phyloP scores from a whole-genome alignment of 305 asterid genomes.

The Fraxinus dipetala region DNA sequence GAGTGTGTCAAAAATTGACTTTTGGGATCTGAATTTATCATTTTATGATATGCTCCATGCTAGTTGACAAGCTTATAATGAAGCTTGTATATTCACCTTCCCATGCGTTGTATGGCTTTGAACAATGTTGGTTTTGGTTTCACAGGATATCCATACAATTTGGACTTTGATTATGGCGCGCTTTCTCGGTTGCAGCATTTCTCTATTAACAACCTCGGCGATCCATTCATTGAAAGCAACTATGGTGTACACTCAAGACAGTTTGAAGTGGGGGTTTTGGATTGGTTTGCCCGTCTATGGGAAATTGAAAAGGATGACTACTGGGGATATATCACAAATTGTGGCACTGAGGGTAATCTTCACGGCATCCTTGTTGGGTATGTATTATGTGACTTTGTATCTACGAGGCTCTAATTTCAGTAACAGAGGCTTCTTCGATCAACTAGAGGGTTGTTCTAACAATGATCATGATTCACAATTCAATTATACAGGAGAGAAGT shows the following conservation, averaged over 20 bases:
- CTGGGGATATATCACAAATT: slow-evolving; percentile 96
- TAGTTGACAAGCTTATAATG: background rate
- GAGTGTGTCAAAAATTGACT: background rate
- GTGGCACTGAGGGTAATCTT: slow-evolving; percentile 98
- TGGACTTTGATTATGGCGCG: slow-evolving; percentile 94
- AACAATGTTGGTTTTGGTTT: slow-evolving; percentile 6
- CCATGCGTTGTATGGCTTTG: background rate
- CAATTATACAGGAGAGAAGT: slow-evolving; percentile 74
- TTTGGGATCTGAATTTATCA: background rate
- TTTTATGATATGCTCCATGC: background rate
- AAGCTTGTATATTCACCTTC: background rate
- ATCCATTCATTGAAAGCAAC: slow-evolving; percentile 91
- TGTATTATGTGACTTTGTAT: slow-evolving; percentile 23
- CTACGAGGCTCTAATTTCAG: slow-evolving; percentile 6
- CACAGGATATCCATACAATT: slow-evolving; percentile 88
- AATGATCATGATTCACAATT: slow-evolving; percentile 5
- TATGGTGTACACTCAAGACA: slow-evolving; percentile 90
- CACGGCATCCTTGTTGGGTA: slow-evolving; percentile 91
- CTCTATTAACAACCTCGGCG: slow-evolving; percentile 88
- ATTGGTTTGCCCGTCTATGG: slow-evolving; percentile 94
- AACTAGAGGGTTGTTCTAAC: background rate
- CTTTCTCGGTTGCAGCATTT: slow-evolving; percentile 85
- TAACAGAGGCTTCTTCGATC: background rate
- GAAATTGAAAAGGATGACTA: slow-evolving; percentile 80
- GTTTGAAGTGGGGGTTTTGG: slow-evolving; percentile 90